phyloP scores from a whole-genome alignment of 2,329 filamentous ascomycete genomes.

The Colletotrichum graminicola region DNA sequence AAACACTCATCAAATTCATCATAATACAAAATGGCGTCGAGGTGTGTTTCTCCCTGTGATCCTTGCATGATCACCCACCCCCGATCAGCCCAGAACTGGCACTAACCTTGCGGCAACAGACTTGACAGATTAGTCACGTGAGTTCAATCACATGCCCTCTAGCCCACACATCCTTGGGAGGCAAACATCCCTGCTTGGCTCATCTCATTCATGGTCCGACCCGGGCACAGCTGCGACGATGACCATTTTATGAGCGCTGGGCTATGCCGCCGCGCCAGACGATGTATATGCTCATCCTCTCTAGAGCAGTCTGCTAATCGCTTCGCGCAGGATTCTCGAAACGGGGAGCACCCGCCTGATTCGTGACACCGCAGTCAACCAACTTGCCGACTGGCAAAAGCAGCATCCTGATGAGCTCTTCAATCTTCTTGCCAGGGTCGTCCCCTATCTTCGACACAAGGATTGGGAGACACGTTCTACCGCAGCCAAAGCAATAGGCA shows the following conservation, averaged over 20 bases:
- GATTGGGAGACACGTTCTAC: conserved; percentile 97
- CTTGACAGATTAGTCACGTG: conserved; percentile 89
- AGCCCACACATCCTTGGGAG: background rate
- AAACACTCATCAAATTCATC: conserved; percentile 43
- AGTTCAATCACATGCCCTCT: conserved; percentile 57
- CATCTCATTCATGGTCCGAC: background rate
- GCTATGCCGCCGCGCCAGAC: background rate
- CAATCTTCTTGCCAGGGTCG: conserved; percentile 90
- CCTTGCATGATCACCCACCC: conserved; percentile 13
- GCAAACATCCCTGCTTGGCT: background rate
- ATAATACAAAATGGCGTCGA: conserved; percentile 67
- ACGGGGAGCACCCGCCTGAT: conserved; percentile 97
- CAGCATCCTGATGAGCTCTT: conserved; percentile 98
- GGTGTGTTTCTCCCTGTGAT: conserved; percentile 52
- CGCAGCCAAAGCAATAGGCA: conserved; percentile 92
- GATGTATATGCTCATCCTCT: background rate
- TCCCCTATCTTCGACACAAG: conserved; percentile 95
- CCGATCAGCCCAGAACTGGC: conserved; percentile 44
- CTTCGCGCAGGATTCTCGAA: conserved; percentile 82
- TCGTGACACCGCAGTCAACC: conserved; percentile 95
- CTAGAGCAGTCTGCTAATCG: conserved; percentile 31
- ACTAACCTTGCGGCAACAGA: conserved; percentile 61
- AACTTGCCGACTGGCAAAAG: conserved; percentile 97
- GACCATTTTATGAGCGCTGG: background rate
- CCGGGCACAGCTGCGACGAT: background rate